Evolutionary conservation across 305 asterid genomes (phyloP).

Genomic region (Plantago coronopus): DNA sequence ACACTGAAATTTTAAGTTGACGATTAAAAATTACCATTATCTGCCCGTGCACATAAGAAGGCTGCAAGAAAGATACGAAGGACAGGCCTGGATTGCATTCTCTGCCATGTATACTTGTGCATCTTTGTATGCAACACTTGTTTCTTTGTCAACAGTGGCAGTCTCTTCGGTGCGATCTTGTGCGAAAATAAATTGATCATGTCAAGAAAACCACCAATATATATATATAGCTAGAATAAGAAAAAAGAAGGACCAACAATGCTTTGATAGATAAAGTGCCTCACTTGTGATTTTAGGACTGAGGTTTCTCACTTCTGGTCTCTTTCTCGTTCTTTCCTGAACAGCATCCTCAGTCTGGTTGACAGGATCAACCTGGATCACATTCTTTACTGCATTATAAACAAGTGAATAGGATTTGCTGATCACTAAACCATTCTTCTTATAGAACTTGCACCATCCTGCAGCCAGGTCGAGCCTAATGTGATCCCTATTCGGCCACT

Average conservation of each 20-base stretch:
- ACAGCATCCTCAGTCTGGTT: neutral
- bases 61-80: neutral
- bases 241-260: neutral
- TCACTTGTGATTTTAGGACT: neutral
- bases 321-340: neutral
- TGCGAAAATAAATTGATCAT: no score
- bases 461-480: neutral
- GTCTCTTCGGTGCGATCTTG: no score
- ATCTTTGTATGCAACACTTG: no score
- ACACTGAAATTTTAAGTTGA: no score
- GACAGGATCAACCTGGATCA: neutral
- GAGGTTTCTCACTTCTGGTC: neutral
- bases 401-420: neutral
- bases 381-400: neutral
- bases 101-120: no score
- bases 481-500: no score
- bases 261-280: no score
- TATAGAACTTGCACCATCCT: neutral
- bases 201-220: no score
- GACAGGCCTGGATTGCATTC: neutral
- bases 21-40: neutral
- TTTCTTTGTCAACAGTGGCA: no score
- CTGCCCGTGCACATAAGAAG: neutral
- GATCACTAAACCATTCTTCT: neutral
- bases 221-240: no score